Evolutionary conservation across 139 green algal genomes (phyloP), one percentile per base, ranked within the genome.

Genomic region (Dunaliella sp.): DNA sequence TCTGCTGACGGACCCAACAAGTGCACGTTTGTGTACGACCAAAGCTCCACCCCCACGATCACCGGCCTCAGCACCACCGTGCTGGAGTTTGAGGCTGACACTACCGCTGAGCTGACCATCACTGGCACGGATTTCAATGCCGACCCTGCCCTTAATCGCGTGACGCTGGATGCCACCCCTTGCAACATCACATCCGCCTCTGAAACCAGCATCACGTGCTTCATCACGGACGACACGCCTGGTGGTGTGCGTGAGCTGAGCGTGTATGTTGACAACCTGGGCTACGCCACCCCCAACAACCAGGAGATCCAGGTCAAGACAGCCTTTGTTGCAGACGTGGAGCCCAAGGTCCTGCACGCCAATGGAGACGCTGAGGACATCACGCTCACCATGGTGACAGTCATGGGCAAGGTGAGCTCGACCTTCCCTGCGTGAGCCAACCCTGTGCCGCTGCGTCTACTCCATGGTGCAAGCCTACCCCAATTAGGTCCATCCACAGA

Each of bases 11-110:
- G 81, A 34, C 83, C 48, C 76, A 35, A 30, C 38, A 32, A 48
- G 38, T 91, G 88, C 80, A 25, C 2, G 25, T 91, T 88, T 37
- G 33, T 37, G n/a, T 89, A 89, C 58, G 38, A 25, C 0, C 31
- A 36, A 7, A 79, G 48, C 79, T 32, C 33, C 74, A 91, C 88
- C 26, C 88, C 88, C 24, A 58, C 12, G 34, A 33, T 91, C 74
- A 87, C 84, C 21, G 34, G 36, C 31, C 80, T 87, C 35, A 76
- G 26, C 3, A 83, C 88, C 2, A 37, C 77, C 1, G 34, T 0
- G 30, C 48, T 91, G 31, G 36, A 37, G 0, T 85, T 91, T 38
- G 36, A 36, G 1, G 36, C 58, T 65, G 35, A 31, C 30, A 38
- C 80, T 25, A 38, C 80, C 7, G 7, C 36, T 3, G 22, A 76